These are phyloP conservation scores for Dipodascopsis tothii DNA, from an alignment of 805 yeast genomes.

Conservation along the genomic window DNA sequence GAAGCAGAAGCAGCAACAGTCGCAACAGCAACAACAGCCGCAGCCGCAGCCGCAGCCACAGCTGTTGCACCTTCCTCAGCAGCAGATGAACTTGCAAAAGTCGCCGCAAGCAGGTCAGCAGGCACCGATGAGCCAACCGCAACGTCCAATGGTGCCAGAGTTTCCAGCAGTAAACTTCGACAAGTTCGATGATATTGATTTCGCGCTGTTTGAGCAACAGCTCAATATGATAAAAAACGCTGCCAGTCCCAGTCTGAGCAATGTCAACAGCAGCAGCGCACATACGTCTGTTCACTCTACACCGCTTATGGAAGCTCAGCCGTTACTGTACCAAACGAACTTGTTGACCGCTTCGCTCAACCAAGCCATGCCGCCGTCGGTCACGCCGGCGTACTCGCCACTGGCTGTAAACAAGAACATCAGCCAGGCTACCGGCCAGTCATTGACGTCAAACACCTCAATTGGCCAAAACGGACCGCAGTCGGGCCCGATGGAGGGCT, in stretches of 20 bases:
- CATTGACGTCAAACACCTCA: no score
- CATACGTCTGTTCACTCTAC: background rate
- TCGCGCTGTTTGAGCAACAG: background rate
- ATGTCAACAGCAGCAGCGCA: background rate
- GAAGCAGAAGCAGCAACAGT: background rate
- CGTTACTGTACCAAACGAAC: background rate
- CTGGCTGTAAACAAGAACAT: background rate
- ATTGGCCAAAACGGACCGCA: no score
- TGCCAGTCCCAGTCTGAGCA: background rate
- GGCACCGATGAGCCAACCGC: background rate
- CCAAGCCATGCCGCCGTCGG: background rate
- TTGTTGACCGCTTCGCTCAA: background rate
- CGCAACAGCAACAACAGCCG: background rate
- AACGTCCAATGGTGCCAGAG: background rate
- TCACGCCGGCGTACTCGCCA: background rate
- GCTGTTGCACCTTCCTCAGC: no score
- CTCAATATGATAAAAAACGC: background rate
- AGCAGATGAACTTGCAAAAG: no score
- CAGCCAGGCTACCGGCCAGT: no score
- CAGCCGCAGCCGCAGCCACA: background rate
- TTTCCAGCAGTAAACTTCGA: background rate
- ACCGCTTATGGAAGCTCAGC: background rate
- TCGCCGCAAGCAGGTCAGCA: no score
- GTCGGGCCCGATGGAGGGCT: no score
- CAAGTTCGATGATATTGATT: background rate